Conservation (phyloP, 768 basidiomycete genomes). For the Saitozyma podzolica region DNA sequence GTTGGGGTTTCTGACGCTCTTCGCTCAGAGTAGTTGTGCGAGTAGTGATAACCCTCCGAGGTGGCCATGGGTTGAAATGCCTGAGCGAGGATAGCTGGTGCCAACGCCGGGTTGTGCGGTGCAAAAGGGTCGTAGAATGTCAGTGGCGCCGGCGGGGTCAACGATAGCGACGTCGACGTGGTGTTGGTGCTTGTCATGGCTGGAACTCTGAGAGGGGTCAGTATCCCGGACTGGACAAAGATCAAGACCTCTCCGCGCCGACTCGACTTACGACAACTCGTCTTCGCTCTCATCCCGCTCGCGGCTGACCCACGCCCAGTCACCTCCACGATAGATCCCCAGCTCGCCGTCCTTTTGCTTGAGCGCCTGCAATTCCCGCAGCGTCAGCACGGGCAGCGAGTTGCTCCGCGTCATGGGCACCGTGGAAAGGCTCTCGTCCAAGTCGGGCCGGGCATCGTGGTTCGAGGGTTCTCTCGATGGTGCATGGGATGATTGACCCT, state of each 20-base stretch:
- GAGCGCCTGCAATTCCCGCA: conserved; percentile 39
- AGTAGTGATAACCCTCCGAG: conserved; percentile 31
- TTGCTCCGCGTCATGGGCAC: conserved; percentile 46
- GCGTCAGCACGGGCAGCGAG: conserved; percentile 42
- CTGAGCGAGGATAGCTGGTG: conserved; percentile 4
- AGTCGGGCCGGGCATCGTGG: conserved; percentile 1
- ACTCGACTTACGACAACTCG: conserved; percentile 11
- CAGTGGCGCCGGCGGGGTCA: no score
- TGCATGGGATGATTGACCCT: conserved; percentile 8
- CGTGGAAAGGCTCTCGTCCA: conserved; percentile 8
- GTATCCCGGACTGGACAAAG: background rate
- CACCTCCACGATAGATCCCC: conserved; percentile 42
- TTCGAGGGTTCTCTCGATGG: conserved; percentile 21
- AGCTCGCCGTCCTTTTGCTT: conserved; percentile 45
- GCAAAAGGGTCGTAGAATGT: conserved; percentile 31
- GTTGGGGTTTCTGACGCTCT: conserved; percentile 26
- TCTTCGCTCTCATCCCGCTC: conserved; percentile 20
- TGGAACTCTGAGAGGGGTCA: conserved; percentile 8
- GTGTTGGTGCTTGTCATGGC: conserved; percentile 7
- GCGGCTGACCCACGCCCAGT: conserved; percentile 44
- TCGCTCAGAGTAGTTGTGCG: conserved; percentile 17
- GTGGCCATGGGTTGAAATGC: conserved; percentile 26
- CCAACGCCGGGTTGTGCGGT: conserved; percentile 1
- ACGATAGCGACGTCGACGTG: conserved; percentile 11
- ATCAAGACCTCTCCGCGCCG: background rate